Evolutionary conservation across 164 flowering plant species (phyloP).

Genomic region (Cinnamomum chago): DNA sequence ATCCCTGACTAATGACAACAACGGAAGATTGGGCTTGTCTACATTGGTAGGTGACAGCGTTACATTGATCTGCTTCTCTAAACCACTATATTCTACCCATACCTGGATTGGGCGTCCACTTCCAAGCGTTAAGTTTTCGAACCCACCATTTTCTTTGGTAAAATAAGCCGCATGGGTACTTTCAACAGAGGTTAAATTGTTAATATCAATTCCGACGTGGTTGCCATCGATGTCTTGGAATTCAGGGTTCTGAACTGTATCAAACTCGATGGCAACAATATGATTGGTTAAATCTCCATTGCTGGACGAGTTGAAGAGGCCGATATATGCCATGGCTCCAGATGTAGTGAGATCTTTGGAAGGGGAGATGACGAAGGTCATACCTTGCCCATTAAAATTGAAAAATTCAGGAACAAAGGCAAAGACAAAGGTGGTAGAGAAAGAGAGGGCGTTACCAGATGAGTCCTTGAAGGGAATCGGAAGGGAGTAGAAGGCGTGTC

Average conservation of each 20-base stretch:
- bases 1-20: slow-evolving; percentile 9
- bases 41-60: slow-evolving; percentile 8
- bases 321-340: slow-evolving; percentile 21
- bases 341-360: slow-evolving; percentile 11
- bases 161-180: slow-evolving; percentile 30
- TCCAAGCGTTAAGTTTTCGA: slow-evolving; percentile 16
- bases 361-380: not conserved
- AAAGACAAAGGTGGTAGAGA: slow-evolving; percentile 9
- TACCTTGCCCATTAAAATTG: not conserved
- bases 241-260: slow-evolving; percentile 19
- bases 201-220: slow-evolving; percentile 56
- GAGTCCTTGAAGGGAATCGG: slow-evolving; percentile 9
- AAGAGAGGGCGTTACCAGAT: slow-evolving; percentile 1
- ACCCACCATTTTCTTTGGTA: slow-evolving; percentile 5
- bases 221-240: slow-evolving; percentile 27
- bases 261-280: slow-evolving; percentile 43
- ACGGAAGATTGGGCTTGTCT: slow-evolving; percentile 10
- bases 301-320: slow-evolving; percentile 31
- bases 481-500: slow-evolving; percentile 20
- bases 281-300: too few species aligned
- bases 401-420: not conserved
- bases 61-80: slow-evolving; percentile 11
- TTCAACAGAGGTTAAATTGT: slow-evolving; percentile 24
- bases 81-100: slow-evolving; percentile 18
- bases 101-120: slow-evolving; percentile 21